These are phyloP conservation scores for Oenanthe sinensis DNA, from an alignment of 129 eudicot species.

Conservation along the genomic window DNA sequence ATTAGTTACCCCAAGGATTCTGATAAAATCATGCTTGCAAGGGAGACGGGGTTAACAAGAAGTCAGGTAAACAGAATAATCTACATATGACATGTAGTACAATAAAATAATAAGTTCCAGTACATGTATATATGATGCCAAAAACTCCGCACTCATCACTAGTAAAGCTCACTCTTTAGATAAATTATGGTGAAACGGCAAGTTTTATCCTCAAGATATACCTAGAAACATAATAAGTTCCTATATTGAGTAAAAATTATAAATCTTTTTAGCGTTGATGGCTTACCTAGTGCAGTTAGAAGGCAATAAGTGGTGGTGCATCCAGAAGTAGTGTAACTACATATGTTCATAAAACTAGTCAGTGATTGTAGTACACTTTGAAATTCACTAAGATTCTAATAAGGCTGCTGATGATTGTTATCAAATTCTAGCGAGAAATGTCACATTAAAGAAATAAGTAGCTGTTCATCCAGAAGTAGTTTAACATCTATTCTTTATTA, in stretches of 20 bases:
- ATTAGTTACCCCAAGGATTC: conserved; percentile 81
- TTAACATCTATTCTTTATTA: too few relatives aligned
- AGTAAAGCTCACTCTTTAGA: not conserved
- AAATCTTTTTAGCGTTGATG: not conserved
- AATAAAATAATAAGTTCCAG: not conserved
- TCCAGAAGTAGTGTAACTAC: not conserved
- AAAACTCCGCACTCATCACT: not conserved
- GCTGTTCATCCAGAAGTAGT: too few relatives aligned
- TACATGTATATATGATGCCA: not conserved
- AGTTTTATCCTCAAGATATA: not conserved
- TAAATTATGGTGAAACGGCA: not conserved
- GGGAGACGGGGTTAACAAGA: conserved; percentile 80
- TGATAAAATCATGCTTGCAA: conserved; percentile 77
- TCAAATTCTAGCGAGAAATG: not conserved
- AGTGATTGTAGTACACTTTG: not conserved
- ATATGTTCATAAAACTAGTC: not conserved
- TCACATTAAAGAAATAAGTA: too few relatives aligned
- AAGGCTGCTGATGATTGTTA: not conserved
- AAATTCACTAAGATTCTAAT: not conserved
- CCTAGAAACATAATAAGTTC: not conserved
- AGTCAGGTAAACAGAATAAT: conserved; percentile 54
- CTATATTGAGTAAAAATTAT: not conserved
- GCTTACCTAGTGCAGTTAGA: not conserved
- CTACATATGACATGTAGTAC: not conserved
- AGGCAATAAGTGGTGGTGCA: not conserved